These are phyloP conservation scores for Gamarada debralockiae DNA, from an alignment of 495 filamentous ascomycete species.

Conservation along the genomic window DNA sequence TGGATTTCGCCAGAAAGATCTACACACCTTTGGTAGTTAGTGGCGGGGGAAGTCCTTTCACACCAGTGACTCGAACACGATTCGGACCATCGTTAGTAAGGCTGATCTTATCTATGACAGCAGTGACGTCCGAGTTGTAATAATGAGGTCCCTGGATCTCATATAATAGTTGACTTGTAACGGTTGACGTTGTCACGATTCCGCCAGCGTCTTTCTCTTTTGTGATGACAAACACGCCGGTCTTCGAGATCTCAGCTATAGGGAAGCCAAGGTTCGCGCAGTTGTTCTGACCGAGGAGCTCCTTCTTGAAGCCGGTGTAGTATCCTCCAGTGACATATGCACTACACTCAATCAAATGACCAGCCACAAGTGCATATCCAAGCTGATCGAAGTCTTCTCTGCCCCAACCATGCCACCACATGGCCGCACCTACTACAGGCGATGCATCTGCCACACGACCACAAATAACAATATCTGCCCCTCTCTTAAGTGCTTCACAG, in stretches of 20 bases:
- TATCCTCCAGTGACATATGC: constrained; percentile 54
- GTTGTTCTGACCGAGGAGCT: constrained; percentile 22
- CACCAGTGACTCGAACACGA: no score
- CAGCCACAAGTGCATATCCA: constrained; percentile 48
- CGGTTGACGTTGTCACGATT: constrained; percentile 42
- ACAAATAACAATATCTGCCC: constrained; percentile 53
- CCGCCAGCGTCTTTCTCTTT: constrained; percentile 9
- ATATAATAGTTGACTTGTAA: constrained; percentile 51
- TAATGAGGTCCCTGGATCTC: constrained; percentile 59
- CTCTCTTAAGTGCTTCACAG: constrained; percentile 39
- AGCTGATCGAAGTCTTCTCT: constrained; percentile 42
- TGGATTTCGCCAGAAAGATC: not conserved
- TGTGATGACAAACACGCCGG: constrained; percentile 37
- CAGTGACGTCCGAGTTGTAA: constrained; percentile 53
- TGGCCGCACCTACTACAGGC: constrained; percentile 45
- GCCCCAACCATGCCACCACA: constrained; percentile 45
- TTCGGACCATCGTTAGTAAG: no score
- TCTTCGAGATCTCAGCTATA: constrained; percentile 50
- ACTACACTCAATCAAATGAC: constrained; percentile 54
- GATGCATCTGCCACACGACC: constrained; percentile 52
- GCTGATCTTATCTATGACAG: no score
- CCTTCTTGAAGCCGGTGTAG: constrained; percentile 54
- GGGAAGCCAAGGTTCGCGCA: constrained; percentile 51
- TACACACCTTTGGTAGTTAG: no score
- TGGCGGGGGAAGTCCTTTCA: no score